Base-by-base conservation (phyloP, 2,329 filamentous ascomycete genomes). In the Epichloe scottii region DNA sequence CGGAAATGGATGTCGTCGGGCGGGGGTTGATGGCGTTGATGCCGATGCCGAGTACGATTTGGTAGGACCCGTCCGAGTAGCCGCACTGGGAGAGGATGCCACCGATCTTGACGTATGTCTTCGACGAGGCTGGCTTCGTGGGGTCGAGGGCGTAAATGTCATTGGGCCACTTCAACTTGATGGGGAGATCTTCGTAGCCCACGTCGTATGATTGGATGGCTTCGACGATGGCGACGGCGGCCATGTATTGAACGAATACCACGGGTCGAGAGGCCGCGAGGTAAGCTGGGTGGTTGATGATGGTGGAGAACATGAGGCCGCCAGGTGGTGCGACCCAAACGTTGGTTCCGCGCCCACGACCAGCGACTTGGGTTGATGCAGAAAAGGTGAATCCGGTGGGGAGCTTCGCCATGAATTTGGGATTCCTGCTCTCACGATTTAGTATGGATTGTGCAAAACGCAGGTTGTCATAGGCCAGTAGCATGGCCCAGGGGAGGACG, bases 121-220 rank as follows among this genome's bases (percentile, higher is more conserved):
- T 64, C 2, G 70, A 61, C 11, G 71, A 67, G 3, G 70, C 66
- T 2, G 72, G 72, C 45, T 73, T 74, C 49, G 67, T 71, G 5
- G 78, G 86, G 60, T 89, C 84, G 21, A 79, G 72, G 1, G 84
- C 84, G 61, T 89, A 91, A 50, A 98, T 87, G 63, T 98, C 93
- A 61, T 98, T 98, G 11, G 93, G 93, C 93, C 93, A 98, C 67
- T 98, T 98, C 34, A 98, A 70, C 63, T 87, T 89, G 40, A 98
- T 76, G 0, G 87, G 87, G 4, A 97, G 66, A 0, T 80, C 73
- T 5, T 79, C 74, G 66, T 94, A 97, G 7, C 84, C 87, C 2
- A 68, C 68, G 46, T 84, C 89, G 62, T 97, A 97, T 26, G 75
- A 77, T 56, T 87, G 84, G 55, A 97, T 83, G 0, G 88, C 91